phyloP scores from a whole-genome alignment of 1,284 basidiomycete genomes.

The Rhizoctonia solani region DNA sequence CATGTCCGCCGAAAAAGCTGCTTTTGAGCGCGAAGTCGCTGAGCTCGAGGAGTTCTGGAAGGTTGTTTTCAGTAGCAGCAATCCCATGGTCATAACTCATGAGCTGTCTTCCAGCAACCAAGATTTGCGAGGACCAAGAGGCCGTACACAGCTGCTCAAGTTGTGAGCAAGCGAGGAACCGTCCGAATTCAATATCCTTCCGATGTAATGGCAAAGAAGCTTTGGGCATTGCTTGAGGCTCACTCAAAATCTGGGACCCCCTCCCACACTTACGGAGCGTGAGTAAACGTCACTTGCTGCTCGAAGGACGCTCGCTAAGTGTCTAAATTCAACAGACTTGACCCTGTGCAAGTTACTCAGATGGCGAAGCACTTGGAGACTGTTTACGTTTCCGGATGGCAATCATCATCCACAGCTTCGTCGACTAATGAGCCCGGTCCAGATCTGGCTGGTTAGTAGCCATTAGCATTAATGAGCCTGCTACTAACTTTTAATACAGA shows the following conservation, averaged over 20 bases:
- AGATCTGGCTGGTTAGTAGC: conserved; percentile 58
- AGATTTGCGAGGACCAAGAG: conserved; percentile 85
- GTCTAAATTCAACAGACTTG: conserved; percentile 61
- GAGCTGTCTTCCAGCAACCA: conserved; percentile 59
- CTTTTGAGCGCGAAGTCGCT: conserved; percentile 81
- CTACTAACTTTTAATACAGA: conserved; percentile 44
- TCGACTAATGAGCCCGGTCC: conserved; percentile 68
- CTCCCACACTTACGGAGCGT: conserved; percentile 97
- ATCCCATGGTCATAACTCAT: not conserved
- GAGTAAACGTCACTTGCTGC: conserved; percentile 50
- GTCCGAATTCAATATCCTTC: conserved; percentile 87
- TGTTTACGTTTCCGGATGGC: conserved; percentile 67
- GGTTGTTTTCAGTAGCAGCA: conserved; percentile 52
- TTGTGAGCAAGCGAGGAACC: conserved; percentile 93
- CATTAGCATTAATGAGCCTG: not conserved
- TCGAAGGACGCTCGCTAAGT: not conserved
- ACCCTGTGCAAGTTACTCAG: conserved; percentile 86
- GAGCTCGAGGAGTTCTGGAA: conserved; percentile 92
- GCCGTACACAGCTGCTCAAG: conserved; percentile 91
- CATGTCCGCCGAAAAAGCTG: conserved; percentile 46
- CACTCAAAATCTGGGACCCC: conserved; percentile 74
- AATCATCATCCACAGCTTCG: conserved; percentile 62
- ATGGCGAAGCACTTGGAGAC: conserved; percentile 68
- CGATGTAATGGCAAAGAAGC: conserved; percentile 83
- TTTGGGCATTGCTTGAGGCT: conserved; percentile 70